These are phyloP conservation scores for Yarrowia yakushimensis DNA, from an alignment of 805 yeast species.

Conservation along the genomic window DNA sequence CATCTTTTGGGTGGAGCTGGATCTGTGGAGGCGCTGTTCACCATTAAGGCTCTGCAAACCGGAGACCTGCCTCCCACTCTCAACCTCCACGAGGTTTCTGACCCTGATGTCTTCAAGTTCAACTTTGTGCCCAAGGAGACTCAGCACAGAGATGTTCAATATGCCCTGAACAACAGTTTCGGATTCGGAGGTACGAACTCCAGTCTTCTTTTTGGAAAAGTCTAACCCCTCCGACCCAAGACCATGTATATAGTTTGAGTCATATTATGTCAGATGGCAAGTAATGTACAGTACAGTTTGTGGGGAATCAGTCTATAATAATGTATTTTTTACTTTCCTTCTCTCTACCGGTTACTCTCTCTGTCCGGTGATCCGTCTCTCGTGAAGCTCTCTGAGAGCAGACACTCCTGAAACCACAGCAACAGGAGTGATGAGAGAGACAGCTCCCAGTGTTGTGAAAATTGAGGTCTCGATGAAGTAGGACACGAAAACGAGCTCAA, in stretches of 20 bases:
- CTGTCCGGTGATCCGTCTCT: conserved; percentile 32
- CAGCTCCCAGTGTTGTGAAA: conserved; percentile 53
- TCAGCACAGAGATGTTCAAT: conserved; percentile 42
- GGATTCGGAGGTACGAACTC: conserved; percentile 98
- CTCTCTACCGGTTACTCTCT: conserved; percentile 25
- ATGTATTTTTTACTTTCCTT: conserved; percentile 3
- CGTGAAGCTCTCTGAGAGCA: conserved; percentile 49
- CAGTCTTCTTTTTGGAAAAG: conserved; percentile 44
- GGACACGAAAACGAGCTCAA: conserved; percentile 52
- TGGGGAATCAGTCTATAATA: neutral
- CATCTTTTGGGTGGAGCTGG: conserved; percentile 97
- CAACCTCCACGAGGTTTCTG: conserved; percentile 58
- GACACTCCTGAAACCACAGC: conserved; percentile 62
- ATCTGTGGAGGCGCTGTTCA: conserved; percentile 82
- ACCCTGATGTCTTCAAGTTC: conserved; percentile 44
- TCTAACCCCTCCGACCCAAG: neutral
- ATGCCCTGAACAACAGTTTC: conserved; percentile 83
- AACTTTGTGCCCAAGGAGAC: conserved; percentile 58
- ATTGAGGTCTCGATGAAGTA: conserved; percentile 61
- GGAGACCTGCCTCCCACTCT: conserved; percentile 73
- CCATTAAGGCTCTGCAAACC: conserved; percentile 60
- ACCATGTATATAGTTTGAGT: neutral
- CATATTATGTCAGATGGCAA: neutral
- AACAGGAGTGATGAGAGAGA: conserved; percentile 49
- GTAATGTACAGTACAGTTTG: neutral